A percentile compares a stretch with the other conserved stretches of the same genome.
phyloP scores from a whole-genome alignment of 2,329 filamentous ascomycete species.

The Stylonectria norvegica region DNA sequence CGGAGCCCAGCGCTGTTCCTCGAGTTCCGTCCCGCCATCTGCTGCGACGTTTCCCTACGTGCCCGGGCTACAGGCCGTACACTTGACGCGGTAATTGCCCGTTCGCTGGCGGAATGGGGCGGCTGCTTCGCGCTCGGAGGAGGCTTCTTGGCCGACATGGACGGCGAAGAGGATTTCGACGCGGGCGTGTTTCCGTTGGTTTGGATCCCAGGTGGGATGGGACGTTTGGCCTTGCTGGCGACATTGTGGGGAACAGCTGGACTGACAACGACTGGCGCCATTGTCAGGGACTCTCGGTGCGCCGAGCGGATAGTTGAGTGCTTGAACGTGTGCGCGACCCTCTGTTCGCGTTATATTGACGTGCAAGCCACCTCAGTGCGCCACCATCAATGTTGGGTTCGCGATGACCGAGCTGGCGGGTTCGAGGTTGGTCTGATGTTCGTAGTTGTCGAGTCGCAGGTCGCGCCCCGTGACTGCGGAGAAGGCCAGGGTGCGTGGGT shows the following conservation, averaged over 20 bases:
- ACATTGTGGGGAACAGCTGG: slow-evolving; percentile 43
- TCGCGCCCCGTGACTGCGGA: slow-evolving; percentile 22
- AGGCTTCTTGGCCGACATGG: slow-evolving; percentile 54
- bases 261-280: slow-evolving; percentile 55
- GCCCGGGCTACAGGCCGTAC: slow-evolving; percentile 54
- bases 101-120: slow-evolving; percentile 34
- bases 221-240: slow-evolving; percentile 64
- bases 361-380: slow-evolving; percentile 13
- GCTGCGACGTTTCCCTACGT: slow-evolving; percentile 53
- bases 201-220: slow-evolving; percentile 62
- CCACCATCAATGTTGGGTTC: slow-evolving; percentile 20
- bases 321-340: slow-evolving; percentile 8
- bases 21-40: slow-evolving; percentile 44
- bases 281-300: slow-evolving; percentile 35
- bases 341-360: slow-evolving; percentile 15
- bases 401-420: slow-evolving; percentile 14
- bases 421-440: slow-evolving; percentile 6
- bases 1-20: slow-evolving; percentile 50
- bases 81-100: slow-evolving; percentile 37
- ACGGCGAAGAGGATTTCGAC: slow-evolving; percentile 58
- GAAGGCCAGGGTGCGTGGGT: slow-evolving; percentile 19
- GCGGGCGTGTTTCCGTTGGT: slow-evolving; percentile 56
- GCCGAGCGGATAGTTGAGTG: slow-evolving; percentile 19
- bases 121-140: slow-evolving; percentile 42
- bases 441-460: slow-evolving; percentile 17